Evolutionary conservation across 768 basidiomycete genomes (phyloP).

Genomic region (Suillus sp.): DNA sequence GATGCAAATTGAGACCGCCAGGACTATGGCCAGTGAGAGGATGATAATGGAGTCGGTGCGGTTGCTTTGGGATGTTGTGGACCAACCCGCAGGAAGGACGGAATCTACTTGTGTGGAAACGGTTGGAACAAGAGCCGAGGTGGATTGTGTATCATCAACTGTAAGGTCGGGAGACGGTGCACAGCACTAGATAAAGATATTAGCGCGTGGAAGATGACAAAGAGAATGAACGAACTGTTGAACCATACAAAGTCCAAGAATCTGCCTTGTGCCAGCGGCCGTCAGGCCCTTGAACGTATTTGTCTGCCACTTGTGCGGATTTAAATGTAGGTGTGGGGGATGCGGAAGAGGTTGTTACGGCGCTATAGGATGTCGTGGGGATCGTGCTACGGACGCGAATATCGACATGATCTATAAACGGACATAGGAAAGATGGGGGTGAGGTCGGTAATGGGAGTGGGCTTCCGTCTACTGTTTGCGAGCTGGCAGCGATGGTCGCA

Average conservation of each 20-base stretch:
- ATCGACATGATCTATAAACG: constrained; percentile 39
- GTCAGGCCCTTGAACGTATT: constrained; percentile 53
- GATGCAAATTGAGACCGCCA: constrained; percentile 61
- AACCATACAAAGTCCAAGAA: constrained; percentile 68
- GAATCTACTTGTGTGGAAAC: constrained; percentile 24
- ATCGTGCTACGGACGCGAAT: not conserved
- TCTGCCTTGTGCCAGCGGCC: constrained; percentile 58
- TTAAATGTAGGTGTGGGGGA: constrained; percentile 17
- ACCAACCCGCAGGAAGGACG: constrained; percentile 60
- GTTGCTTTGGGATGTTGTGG: constrained; percentile 21
- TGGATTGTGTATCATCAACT: constrained; percentile 15
- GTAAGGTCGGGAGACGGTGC: constrained; percentile 11
- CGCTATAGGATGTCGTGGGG: not conserved
- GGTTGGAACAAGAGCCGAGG: constrained; percentile 22
- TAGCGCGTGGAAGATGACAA: constrained; percentile 4
- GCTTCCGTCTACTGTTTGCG: constrained; percentile 47
- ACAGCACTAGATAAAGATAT: constrained; percentile 21
- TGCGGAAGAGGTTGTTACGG: constrained; percentile 12
- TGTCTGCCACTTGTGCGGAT: constrained; percentile 47
- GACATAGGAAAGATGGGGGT: constrained; percentile 66
- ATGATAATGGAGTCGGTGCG: constrained; percentile 47
- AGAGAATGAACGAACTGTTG: constrained; percentile 49
- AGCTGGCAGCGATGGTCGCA: constrained; percentile 53
- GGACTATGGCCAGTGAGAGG: constrained; percentile 59
- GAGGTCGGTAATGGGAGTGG: constrained; percentile 39